These are phyloP conservation scores for Middelhovenomyces tepae DNA, from an alignment of 805 yeast genomes.

Conservation along the genomic window DNA sequence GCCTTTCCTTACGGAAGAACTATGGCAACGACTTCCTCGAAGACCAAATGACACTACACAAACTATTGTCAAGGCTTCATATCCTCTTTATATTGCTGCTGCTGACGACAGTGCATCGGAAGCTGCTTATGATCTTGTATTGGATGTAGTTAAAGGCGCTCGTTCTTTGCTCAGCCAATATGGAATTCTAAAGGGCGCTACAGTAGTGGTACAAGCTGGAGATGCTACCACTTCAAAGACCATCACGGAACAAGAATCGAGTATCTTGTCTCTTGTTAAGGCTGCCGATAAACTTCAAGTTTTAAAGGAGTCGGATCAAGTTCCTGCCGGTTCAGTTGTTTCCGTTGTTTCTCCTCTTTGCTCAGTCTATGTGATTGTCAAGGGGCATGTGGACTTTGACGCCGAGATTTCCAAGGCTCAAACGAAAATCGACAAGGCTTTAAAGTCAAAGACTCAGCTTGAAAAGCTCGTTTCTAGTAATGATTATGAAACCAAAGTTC, in stretches of 20 bases:
- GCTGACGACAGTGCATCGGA: constrained; percentile 59
- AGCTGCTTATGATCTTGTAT: constrained; percentile 70
- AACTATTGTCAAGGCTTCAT: constrained; percentile 71
- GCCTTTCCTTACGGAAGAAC: constrained; percentile 96
- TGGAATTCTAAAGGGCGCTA: constrained; percentile 79
- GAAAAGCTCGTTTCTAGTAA: constrained; percentile 60
- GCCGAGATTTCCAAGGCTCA: constrained; percentile 78
- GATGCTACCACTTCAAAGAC: constrained; percentile 40
- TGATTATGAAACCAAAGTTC: constrained; percentile 84
- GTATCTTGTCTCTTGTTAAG: constrained; percentile 87
- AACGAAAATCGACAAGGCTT: constrained; percentile 62
- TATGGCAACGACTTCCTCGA: constrained; percentile 98
- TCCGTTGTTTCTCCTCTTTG: constrained; percentile 72
- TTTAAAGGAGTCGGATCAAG: constrained; percentile 39
- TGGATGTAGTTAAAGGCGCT: constrained; percentile 81
- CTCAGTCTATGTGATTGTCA: constrained; percentile 82
- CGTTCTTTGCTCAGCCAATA: constrained; percentile 90
- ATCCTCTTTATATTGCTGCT: constrained; percentile 57
- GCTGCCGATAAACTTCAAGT: constrained; percentile 72
- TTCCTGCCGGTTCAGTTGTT: constrained; percentile 88
- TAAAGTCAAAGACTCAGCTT: constrained; percentile 49
- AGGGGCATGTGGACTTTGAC: constrained; percentile 90
- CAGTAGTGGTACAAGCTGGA: constrained; percentile 69
- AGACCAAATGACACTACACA: constrained; percentile 60
- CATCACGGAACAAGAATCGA: constrained; percentile 63